Evolutionary conservation across 192 early-diverging fungal genomes (phyloP).

Genomic region (Globomyces pollinis-pini): DNA sequence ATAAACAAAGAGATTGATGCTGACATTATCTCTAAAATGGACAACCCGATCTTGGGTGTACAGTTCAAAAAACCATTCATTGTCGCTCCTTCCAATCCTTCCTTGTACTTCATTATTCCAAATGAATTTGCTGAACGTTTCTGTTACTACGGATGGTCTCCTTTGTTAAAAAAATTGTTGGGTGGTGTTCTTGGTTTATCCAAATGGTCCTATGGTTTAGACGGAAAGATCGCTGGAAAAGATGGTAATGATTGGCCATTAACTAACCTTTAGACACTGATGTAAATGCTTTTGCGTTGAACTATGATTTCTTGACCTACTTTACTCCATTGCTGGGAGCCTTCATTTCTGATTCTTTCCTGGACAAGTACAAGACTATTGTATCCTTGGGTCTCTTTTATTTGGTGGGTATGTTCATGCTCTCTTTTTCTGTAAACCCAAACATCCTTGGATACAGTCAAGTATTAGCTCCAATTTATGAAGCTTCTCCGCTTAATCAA

Average conservation of each 20-base stretch:
- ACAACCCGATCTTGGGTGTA: constrained; percentile 33
- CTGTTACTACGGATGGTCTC: constrained; percentile 53
- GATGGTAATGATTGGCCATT: not conserved
- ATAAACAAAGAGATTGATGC: constrained; percentile 31
- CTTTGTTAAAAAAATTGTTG: constrained; percentile 40
- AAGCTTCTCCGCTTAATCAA: constrained; percentile 20
- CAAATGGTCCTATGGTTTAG: not conserved
- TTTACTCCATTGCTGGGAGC: constrained; percentile 54
- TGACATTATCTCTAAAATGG: constrained; percentile 42
- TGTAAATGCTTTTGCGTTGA: constrained; percentile 26
- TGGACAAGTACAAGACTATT: constrained; percentile 57
- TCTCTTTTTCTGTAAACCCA: constrained; percentile 40
- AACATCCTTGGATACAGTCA: constrained; percentile 18
- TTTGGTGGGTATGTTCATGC: constrained; percentile 39
- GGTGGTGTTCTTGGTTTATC: constrained; percentile 18
- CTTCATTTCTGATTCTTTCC: constrained; percentile 53
- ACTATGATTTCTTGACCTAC: constrained; percentile 46
- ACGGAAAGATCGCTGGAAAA: constrained; percentile 3
- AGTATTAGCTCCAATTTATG: constrained; percentile 21
- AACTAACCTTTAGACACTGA: not conserved
- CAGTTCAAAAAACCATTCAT: constrained; percentile 28
- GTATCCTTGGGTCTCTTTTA: constrained; percentile 35
- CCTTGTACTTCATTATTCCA: constrained; percentile 40
- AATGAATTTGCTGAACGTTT: constrained; percentile 48
- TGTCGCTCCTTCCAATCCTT: constrained; percentile 21